Base-by-base conservation (phyloP, 1,139 yeast genomes). In the Candida neerlandica region DNA sequence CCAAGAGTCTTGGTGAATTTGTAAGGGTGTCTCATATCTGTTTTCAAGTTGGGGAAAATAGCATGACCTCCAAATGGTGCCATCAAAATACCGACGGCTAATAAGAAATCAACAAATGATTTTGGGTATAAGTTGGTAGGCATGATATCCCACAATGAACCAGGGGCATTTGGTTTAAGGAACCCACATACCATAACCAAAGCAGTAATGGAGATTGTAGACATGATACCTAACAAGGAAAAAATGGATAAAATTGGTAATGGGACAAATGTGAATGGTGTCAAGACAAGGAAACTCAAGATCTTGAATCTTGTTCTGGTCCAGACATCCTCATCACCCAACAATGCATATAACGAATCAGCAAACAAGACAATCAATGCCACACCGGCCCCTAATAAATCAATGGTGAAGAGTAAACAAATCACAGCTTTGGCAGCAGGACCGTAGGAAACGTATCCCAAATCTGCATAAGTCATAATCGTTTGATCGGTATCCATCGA, bases 391-490 rank as follows among this genome's bases (percentile, higher is more conserved):
- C 85, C 86, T 30, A 81, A 51, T 47, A 81, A 67, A 58, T 81
- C 86, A 27, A 74, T 55, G 19, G 77, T 71, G 55, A 77, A 77
- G 11, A 76, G 55, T 42, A 75, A 50, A 1, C 77, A 71, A 41
- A 77, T 76, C 29, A 74, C 51, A 41, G 75, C 61, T 55, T 75
- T 76, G 5, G 80, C 80, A 4, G 60, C 56, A 1, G 78, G 64
- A 0, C 81, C 81, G 64, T 84, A 87, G 0, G 94, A 85, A 4
- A 89, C 91, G 58, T 80, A 85, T 6, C 92, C 95, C 57, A 89
- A 73, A 65, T 91, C 97, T 5, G 96, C 96, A 65, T 91, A 92
- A 0, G 97, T 89, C 79, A 85, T 85, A 55, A 92, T 73, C 0
- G 92, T 83, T 9, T 78, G 80, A 63, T 89, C 92, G 1, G 87